Base-by-base conservation (phyloP, 163 green algal genomes). In the Chlamydomonas reinhardtii region DNA sequence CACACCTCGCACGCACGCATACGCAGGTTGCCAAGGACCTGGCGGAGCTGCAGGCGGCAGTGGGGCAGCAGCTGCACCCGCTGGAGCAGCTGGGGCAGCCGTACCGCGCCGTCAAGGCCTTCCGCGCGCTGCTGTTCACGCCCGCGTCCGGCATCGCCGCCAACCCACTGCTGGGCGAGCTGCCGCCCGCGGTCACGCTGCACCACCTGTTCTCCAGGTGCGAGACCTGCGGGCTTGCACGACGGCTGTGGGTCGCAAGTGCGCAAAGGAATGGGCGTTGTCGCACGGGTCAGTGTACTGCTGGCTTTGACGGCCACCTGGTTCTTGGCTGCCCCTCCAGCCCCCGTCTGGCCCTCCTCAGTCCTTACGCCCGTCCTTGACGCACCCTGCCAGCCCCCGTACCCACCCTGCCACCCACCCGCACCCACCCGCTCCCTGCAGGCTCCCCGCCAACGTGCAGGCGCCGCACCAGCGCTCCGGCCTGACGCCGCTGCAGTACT, bases 151-250 rank as follows among this genome's bases (percentile, higher is more conserved):
- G 32, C 27, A 72, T 92, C 52, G 66, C 52, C 27, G 37, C 81
- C 81, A 87, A 80, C 61, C 81, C 71, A 59, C 81, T 97, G 34
- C 71, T 99, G 31, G 52, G 71, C 17, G 94, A 96, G 54, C 86
- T 99, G 71, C 97, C 96, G 6, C 37, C 91, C 6, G 88, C 82
- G 48, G 88, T 96, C 17, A 94, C 96, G 68, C 90, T 97, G 78
- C 94, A 97, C 84, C 97, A 99, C 89, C 90, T 98, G 27, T 98
- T 96, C 89, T 95, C 91, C 9, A 93, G 94, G 62, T 95, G 89
- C 0, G 83, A 62, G 3, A 24, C 64, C 39, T 48, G 5, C 5
- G 5, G 39, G 39, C 5, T 8, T 5, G 5, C 39, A 8, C 39
- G 39, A 48, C 39, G 39, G 39, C 39, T 14, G 39, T n/a, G n/a